Conservation (phyloP, 139 green algal genomes). For the Asterochloris sp. region DNA sequence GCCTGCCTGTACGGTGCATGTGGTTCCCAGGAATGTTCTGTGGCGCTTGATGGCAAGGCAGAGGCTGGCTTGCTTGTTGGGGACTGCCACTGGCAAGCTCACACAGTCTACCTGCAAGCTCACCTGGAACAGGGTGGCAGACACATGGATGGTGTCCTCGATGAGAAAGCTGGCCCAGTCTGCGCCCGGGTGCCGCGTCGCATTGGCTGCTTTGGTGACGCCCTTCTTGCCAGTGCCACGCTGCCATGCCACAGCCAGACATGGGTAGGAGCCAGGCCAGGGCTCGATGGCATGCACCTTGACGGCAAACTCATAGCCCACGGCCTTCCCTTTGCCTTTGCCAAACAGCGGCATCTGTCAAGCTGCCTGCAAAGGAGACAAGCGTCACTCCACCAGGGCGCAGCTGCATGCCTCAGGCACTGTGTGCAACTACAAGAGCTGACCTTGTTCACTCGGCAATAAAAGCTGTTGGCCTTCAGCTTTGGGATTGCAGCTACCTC, state of each 20-base stretch:
- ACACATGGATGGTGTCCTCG: slow-evolving; percentile 4
- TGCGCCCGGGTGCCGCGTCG: not conserved
- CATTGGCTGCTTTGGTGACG: not conserved
- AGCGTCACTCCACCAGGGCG: too few species aligned
- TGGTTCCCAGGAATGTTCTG: too few species aligned
- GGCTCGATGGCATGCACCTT: slow-evolving; percentile 6
- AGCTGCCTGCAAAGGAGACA: not conserved
- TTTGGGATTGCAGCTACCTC: too few species aligned
- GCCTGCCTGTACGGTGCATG: too few species aligned
- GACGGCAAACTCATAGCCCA: not conserved
- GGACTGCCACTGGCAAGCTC: too few species aligned
- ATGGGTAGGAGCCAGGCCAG: not conserved
- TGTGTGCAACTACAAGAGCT: too few species aligned
- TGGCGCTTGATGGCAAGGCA: too few species aligned
- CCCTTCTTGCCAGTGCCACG: slow-evolving; percentile 13
- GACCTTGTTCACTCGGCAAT: too few species aligned
- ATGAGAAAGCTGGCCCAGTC: slow-evolving; percentile 1
- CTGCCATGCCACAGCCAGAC: slow-evolving; percentile 13
- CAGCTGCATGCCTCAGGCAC: too few species aligned
- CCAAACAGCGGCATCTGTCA: not conserved
- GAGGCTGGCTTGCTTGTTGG: too few species aligned
- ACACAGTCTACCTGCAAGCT: too few species aligned
- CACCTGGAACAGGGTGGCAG: slow-evolving; percentile 3
- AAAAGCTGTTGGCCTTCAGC: too few species aligned
- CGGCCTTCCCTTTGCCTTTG: not conserved